Conservation (phyloP, 441 rosid genomes). For the Populus hybrid region DNA sequence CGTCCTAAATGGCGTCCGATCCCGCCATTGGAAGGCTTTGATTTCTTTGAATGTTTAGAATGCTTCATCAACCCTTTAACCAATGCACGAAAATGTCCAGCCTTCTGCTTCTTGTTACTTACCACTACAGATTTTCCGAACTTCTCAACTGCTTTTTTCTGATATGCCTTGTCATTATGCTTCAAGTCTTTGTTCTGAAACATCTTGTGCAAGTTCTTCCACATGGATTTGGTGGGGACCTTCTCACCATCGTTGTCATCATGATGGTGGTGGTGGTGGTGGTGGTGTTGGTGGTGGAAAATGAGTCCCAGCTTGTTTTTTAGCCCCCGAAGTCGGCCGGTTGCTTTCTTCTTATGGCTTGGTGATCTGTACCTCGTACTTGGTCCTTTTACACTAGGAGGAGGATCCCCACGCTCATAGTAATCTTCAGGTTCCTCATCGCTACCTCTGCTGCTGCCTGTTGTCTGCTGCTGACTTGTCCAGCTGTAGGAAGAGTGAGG, state of each 20-base stretch:
- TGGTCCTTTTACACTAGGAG: neutral
- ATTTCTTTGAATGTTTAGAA: constrained; percentile 26
- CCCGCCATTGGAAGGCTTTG: constrained; percentile 12
- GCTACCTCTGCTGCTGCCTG: constrained; percentile 14
- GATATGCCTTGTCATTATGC: constrained; percentile 10
- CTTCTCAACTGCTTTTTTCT: constrained; percentile 7
- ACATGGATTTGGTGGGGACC: constrained; percentile 17
- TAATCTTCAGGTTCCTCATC: neutral
- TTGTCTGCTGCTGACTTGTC: constrained; percentile 12
- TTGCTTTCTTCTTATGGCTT: constrained; percentile 14
- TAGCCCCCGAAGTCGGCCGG: constrained; percentile 31
- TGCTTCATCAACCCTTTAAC: constrained; percentile 41
- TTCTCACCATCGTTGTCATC: neutral
- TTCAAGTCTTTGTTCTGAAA: constrained; percentile 9
- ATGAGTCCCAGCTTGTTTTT: constrained; percentile 49
- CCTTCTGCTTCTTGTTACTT: constrained; percentile 19
- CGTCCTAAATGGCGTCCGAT: neutral
- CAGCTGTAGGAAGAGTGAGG: neutral
- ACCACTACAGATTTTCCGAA: constrained; percentile 12
- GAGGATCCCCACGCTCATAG: neutral
- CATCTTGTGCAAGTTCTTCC: constrained; percentile 31
- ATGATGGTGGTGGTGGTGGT: constrained; percentile 28
- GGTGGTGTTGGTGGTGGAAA: constrained; percentile 52
- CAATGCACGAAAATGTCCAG: constrained; percentile 34
- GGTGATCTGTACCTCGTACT: constrained; percentile 13